Conservation (phyloP, 768 basidiomycete species). For the Psilocybe tampanensis region DNA sequence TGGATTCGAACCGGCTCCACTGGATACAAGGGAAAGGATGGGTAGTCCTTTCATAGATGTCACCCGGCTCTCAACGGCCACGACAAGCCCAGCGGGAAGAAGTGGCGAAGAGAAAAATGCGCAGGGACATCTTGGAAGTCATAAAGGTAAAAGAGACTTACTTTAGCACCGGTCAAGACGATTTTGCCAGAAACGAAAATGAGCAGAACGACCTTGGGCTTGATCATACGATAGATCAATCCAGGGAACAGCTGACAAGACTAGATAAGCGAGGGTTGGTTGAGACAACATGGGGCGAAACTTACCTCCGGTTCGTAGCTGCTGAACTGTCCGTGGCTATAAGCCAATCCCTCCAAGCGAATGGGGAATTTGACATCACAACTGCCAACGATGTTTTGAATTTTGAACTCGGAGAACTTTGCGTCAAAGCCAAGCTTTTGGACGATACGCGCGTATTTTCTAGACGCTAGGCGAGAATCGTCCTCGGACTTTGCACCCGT, state of each 20-base stretch:
- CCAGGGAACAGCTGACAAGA: constrained; percentile 90
- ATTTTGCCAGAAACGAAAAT: constrained; percentile 99
- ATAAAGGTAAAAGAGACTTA: constrained; percentile 40
- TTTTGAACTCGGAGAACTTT: constrained; percentile 99
- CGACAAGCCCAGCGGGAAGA: constrained; percentile 11
- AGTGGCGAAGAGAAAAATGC: constrained; percentile 7
- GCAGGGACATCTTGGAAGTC: constrained; percentile 22
- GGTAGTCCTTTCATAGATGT: constrained; percentile 20
- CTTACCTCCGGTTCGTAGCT: constrained; percentile 96
- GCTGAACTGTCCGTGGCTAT: constrained; percentile 97
- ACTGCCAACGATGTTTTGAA: constrained; percentile 98
- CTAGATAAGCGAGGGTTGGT: constrained; percentile 8
- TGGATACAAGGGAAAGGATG: constrained; percentile 28
- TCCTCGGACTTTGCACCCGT: constrained; percentile 99
- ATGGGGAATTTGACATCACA: constrained; percentile 99
- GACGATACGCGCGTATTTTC: constrained; percentile 98
- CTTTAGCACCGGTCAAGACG: constrained; percentile 98
- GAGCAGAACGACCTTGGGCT: constrained; percentile 97
- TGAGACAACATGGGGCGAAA: constrained; percentile 10
- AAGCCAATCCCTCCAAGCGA: constrained; percentile 94
- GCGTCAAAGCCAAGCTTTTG: constrained; percentile 99
- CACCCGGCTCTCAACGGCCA: constrained; percentile 14
- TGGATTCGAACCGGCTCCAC: constrained; percentile 46
- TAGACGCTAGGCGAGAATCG: constrained; percentile 93
- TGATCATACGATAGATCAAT: constrained; percentile 99